These are phyloP conservation scores for Ceratobasidium papillatum DNA, from an alignment of 1,284 basidiomycete species.

Conservation along the genomic window DNA sequence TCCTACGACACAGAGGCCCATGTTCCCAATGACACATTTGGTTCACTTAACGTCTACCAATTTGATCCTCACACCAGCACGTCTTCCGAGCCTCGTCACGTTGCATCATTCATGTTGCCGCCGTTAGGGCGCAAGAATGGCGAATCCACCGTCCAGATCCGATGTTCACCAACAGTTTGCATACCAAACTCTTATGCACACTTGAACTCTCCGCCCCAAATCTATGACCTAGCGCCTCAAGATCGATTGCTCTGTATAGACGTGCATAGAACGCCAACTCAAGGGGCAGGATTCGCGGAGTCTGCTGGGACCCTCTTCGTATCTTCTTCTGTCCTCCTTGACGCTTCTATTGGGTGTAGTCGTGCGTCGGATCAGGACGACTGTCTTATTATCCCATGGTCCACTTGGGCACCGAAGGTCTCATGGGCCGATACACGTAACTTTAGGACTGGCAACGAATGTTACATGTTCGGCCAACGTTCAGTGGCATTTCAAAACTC, in stretches of 20 bases:
- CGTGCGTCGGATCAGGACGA: neutral
- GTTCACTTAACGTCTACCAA: constrained; percentile 10
- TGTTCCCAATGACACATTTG: neutral
- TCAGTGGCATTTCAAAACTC: neutral
- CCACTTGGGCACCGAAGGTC: constrained; percentile 7
- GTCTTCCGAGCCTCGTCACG: neutral
- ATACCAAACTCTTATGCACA: neutral
- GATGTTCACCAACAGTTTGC: neutral
- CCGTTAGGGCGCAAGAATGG: neutral
- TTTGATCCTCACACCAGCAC: neutral
- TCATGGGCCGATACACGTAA: constrained; percentile 21
- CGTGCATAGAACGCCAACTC: neutral
- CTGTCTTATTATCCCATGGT: neutral
- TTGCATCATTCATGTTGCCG: constrained; percentile 21
- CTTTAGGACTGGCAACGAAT: constrained; percentile 14
- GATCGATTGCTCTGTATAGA: constrained; percentile 21
- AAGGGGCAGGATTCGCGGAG: neutral
- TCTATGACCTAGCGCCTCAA: constrained; percentile 9
- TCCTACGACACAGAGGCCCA: neutral
- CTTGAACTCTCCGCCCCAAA: neutral
- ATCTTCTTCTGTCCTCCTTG: neutral
- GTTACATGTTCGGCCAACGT: constrained; percentile 23
- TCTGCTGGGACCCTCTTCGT: constrained; percentile 8
- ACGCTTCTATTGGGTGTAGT: neutral
- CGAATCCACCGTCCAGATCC: constrained; percentile 5